Evolutionary conservation across 2,329 filamentous ascomycete species (phyloP).

Genomic region (Colletotrichum caudatum): DNA sequence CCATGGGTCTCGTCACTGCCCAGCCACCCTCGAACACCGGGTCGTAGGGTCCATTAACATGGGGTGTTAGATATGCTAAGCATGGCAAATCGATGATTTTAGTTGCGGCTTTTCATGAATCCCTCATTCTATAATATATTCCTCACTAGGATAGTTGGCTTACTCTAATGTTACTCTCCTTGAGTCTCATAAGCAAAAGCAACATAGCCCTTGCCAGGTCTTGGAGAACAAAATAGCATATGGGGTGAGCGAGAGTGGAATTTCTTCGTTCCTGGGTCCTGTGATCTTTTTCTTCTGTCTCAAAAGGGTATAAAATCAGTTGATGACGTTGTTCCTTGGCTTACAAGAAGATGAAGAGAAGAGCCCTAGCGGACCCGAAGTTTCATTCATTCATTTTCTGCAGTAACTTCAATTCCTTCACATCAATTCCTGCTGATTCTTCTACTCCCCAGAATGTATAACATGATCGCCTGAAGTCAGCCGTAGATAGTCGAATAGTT

Average conservation of each 20-base stretch:
- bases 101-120: too few relatives aligned
- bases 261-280: accelerated
- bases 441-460: neutral
- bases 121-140: too few relatives aligned
- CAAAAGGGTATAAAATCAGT: too few relatives aligned
- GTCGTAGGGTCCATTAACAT: neutral
- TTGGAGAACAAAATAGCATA: neutral
- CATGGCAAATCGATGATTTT: neutral
- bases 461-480: neutral
- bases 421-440: neutral
- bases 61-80: neutral
- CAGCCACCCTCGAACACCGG: neutral
- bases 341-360: neutral
- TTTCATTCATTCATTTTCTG: neutral
- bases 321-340: neutral
- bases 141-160: too few relatives aligned
- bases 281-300: accelerated
- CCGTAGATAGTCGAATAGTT: neutral
- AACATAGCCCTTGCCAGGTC: neutral
- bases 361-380: too few relatives aligned
- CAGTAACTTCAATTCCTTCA: neutral
- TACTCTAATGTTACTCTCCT: too few relatives aligned
- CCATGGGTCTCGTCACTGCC: neutral
- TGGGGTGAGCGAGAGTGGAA: neutral
- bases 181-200: neutral